Conservation (phyloP, 2,329 filamentous ascomycete genomes). For the Drechslerella dactyloides region DNA sequence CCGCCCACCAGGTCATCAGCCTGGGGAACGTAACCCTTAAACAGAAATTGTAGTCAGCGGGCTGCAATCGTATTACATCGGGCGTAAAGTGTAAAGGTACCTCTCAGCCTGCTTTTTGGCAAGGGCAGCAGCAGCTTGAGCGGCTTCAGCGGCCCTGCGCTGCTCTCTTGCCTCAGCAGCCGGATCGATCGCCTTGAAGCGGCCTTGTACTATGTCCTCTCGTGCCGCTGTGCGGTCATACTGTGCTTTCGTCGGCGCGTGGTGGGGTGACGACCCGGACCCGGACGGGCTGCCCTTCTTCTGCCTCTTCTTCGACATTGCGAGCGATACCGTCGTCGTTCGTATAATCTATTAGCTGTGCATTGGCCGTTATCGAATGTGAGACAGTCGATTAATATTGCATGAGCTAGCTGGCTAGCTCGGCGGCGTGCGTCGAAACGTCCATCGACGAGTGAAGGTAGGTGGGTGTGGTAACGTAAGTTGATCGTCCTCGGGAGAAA, state of each 20-base stretch:
- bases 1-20: conserved; percentile 6
- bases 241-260: neutral
- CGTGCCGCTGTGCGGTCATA: neutral
- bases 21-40: neutral
- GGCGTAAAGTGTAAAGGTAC: neutral
- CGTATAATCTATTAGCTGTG: too few species aligned
- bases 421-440: too few species aligned
- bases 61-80: neutral
- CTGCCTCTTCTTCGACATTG: too few species aligned
- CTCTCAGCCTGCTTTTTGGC: neutral
- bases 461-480: too few species aligned
- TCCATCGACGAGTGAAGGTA: too few species aligned
- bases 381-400: too few species aligned
- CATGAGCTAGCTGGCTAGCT: too few species aligned
- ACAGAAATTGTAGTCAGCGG: neutral
- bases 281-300: neutral
- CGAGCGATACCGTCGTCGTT: too few species aligned
- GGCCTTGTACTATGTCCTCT: neutral
- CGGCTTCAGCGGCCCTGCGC: neutral
- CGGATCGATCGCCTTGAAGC: neutral
- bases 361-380: too few species aligned
- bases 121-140: neutral
- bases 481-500: too few species aligned
- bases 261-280: neutral
- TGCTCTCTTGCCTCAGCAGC: neutral